Base-by-base conservation (phyloP, 2,329 filamentous ascomycete genomes). In the Macrophomina tecta region DNA sequence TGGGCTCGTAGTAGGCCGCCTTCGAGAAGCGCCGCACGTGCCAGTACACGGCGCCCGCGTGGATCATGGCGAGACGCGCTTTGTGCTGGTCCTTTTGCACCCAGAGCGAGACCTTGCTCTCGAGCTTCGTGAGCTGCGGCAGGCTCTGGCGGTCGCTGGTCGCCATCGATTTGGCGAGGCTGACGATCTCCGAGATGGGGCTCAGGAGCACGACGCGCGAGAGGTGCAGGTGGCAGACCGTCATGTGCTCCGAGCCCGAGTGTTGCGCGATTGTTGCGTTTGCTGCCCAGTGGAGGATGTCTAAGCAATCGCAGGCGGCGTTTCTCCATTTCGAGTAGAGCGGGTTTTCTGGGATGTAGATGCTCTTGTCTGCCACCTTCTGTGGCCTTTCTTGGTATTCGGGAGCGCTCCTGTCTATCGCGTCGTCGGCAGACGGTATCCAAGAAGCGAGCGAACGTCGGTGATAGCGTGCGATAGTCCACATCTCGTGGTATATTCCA, bases 271-370 rank as follows among this genome's bases (percentile, higher is more conserved):
- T 82, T 0, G 80, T 81, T 49, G 80, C 82, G 69, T 86, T 86
- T 2, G 86, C 86, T 18, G 82, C 80, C 86, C 86, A 88, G 70
- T 88, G 85, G 2, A 88, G 77, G 1, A 87, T 81, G 66, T 88
- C 86, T 2, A 88, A 70, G 49, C 78, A 82, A 64, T 84, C 82
- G 49, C 81, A 81, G 16, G 79, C 75, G 4, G 79, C 78, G 51
- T 83, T 83, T 14, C 81, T 76, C 82, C 82, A 84, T 38, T 82
- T 83, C 0, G 81, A 80, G 69, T 82, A 85, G 2, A 80, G 78
- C 1, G 79, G 78, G 28, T 82, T 81, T 2, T 78, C 75, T 5
- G 84, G 84, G 16, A 84, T 62, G 58, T 62, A 62, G 8, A 36
- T 36, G 32, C 58, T 62, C 16, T 18, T n/a, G 45, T 62, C 58